These are phyloP conservation scores for Euptelea pleiosperma DNA, from an alignment of 164 flowering plant species.

Conservation along the genomic window DNA sequence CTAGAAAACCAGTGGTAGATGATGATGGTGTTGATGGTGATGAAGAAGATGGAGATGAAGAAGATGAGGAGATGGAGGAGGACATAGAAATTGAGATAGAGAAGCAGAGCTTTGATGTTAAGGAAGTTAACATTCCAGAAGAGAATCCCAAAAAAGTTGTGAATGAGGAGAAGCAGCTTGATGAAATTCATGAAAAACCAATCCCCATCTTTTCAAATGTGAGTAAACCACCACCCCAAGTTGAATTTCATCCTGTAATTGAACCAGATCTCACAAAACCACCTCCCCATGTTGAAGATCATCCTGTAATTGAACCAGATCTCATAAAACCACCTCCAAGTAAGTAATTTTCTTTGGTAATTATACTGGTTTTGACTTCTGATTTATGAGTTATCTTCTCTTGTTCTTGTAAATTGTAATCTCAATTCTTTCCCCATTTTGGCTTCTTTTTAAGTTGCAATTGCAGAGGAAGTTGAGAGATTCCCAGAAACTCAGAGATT, in stretches of 20 bases:
- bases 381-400: no score
- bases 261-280: no score
- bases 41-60: constrained; percentile 17
- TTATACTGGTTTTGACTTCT: no score
- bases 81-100: constrained; percentile 27
- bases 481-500: no score
- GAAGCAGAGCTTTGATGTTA: constrained; percentile 38
- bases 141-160: constrained; percentile 14
- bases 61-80: constrained; percentile 21
- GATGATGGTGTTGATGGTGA: constrained; percentile 21
- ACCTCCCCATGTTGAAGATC: background rate
- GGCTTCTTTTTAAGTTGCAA: constrained; percentile 15
- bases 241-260: background rate
- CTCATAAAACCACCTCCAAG: constrained; percentile 25
- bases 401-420: no score
- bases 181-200: constrained; percentile 22
- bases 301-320: constrained; percentile 14
- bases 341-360: constrained; percentile 21
- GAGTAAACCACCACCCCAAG: constrained; percentile 11
- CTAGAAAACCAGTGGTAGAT: constrained; percentile 15
- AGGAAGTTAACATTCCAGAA: constrained; percentile 40
- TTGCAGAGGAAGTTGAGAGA: constrained; percentile 24
- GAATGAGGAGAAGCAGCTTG: constrained; percentile 35
- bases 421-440: no score
- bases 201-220: constrained; percentile 28